phyloP scores from a whole-genome alignment of 202 grass and related monocot genomes.

The Schoenoplectus tabernaemontani region DNA sequence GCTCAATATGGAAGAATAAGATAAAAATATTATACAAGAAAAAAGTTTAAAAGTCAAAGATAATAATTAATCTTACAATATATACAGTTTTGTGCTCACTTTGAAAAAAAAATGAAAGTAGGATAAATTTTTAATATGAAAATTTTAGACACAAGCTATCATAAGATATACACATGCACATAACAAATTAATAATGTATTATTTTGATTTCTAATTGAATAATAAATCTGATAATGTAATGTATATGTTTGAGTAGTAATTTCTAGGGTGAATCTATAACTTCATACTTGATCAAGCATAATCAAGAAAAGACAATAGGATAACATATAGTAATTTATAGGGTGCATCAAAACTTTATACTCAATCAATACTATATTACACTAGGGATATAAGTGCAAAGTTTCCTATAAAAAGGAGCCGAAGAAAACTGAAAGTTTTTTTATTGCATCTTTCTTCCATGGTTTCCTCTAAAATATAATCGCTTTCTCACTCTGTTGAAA shows the following conservation, averaged over 20 bases:
- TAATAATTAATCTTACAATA: neutral
- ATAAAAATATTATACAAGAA: neutral
- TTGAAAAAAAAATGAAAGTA: neutral
- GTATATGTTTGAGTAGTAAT: neutral
- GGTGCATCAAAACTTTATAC: neutral
- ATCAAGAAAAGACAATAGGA: neutral
- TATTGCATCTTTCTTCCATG: neutral
- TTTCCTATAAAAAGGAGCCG: conserved; percentile 15
- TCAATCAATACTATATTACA: neutral
- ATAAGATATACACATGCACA: neutral
- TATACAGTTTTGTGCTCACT: neutral
- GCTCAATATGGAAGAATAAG: neutral
- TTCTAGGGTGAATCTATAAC: neutral
- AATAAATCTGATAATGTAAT: neutral
- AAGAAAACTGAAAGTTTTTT: neutral
- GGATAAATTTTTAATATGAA: neutral
- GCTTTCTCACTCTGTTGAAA: neutral
- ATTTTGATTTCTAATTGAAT: neutral
- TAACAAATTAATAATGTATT: neutral
- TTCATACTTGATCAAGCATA: neutral
- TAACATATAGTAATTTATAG: neutral
- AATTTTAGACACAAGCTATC: neutral
- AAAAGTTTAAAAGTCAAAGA: neutral
- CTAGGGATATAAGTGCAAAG: conserved; percentile 4
- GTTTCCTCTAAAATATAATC: neutral